Evolutionary conservation across 176 grass and related monocot species (phyloP).

Genomic region (Dendrocalamus sinicus): DNA sequence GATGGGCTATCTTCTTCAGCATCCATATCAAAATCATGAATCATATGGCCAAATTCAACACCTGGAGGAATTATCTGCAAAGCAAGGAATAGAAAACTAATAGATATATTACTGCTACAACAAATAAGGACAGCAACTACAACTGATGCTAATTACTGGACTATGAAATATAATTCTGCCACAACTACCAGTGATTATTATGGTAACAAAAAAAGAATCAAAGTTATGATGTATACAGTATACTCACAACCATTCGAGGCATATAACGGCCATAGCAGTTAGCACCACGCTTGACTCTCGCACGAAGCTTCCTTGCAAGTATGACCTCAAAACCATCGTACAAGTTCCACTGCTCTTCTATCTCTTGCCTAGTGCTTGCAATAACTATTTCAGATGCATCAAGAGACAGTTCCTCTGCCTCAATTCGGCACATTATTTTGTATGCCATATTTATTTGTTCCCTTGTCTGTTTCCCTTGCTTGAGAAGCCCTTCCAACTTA

Average conservation of each 20-base stretch:
- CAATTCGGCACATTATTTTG: slow-evolving; percentile 91
- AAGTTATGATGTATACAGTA: slow-evolving; percentile 23
- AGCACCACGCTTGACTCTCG: slow-evolving; percentile 66
- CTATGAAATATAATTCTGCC: slow-evolving; percentile 25
- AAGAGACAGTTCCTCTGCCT: slow-evolving; percentile 72
- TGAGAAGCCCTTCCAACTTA: slow-evolving; percentile 79
- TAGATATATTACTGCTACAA: slow-evolving; percentile 36
- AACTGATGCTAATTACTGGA: slow-evolving; percentile 7
- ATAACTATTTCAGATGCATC: slow-evolving; percentile 87
- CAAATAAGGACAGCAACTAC: slow-evolving; percentile 29
- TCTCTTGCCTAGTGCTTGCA: slow-evolving; percentile 84
- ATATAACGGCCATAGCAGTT: slow-evolving; percentile 77
- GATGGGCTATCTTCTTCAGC: slow-evolving; percentile 64
- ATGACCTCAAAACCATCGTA: slow-evolving; percentile 91
- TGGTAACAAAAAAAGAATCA: slow-evolving; percentile 38
- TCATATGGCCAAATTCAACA: slow-evolving; percentile 75
- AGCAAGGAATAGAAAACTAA: slow-evolving; percentile 35
- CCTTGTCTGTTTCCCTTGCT: slow-evolving; percentile 79
- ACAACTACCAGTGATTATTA: slow-evolving; percentile 17
- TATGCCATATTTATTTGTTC: slow-evolving; percentile 80
- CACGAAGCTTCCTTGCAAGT: slow-evolving; percentile 70
- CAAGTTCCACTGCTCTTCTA: slow-evolving; percentile 86
- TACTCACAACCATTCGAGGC: slow-evolving; percentile 92
- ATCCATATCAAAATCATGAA: slow-evolving; percentile 69
- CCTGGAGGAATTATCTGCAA: slow-evolving; percentile 82